phyloP scores from a whole-genome alignment of 2,329 filamentous ascomycete genomes.

The Colletotrichum sidae region DNA sequence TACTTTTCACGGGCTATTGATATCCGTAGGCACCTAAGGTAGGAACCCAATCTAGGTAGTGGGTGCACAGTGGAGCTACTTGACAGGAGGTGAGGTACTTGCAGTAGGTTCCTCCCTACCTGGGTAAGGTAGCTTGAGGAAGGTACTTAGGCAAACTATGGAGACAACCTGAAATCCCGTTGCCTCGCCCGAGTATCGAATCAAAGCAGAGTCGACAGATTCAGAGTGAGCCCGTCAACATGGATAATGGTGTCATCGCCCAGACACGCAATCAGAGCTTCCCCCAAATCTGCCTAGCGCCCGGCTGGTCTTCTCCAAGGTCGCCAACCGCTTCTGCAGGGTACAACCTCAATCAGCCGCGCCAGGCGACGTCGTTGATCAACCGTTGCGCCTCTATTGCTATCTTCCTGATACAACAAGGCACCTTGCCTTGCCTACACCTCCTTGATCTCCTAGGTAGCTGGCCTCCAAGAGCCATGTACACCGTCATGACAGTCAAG shows the following conservation, averaged over 20 bases:
- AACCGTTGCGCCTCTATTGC: neutral
- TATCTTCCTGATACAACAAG: neutral
- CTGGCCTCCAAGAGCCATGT: too few relatives aligned
- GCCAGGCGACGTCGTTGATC: constrained; percentile 11
- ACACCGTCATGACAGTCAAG: too few relatives aligned
- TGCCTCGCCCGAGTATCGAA: too few relatives aligned
- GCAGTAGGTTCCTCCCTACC: neutral
- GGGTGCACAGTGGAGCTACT: constrained; percentile 22
- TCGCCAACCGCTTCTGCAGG: constrained; percentile 15
- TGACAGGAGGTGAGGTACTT: neutral
- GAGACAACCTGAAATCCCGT: too few relatives aligned
- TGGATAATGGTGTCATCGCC: constrained; percentile 29
- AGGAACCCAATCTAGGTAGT: constrained; percentile 18
- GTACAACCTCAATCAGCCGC: constrained; percentile 29
- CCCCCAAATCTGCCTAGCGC: constrained; percentile 25
- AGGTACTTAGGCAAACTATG: too few relatives aligned
- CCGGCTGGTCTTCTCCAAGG: constrained; percentile 1
- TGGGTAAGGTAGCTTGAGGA: neutral
- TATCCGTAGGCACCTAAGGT: constrained; percentile 2
- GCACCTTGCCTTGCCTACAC: too few relatives aligned
- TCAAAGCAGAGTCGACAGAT: too few relatives aligned
- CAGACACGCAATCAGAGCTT: constrained; percentile 20
- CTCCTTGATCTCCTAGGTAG: too few relatives aligned
- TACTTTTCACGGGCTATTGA: constrained; percentile 25
- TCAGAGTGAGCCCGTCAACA: constrained; percentile 6